Conservation (phyloP, 805 yeast species). For the Kregervanrija fluxuum region DNA sequence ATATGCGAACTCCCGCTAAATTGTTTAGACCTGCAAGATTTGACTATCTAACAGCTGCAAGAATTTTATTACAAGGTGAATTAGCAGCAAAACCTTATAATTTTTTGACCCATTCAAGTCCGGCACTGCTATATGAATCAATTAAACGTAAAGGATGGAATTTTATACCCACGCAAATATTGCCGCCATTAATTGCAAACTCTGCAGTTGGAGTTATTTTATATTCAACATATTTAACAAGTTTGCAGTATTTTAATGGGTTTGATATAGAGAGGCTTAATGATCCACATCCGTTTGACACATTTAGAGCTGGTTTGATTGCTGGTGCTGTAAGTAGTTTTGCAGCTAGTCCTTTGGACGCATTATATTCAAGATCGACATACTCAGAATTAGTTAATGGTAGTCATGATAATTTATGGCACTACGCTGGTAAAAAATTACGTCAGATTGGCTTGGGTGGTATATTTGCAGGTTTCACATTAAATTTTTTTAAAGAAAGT, state of each 20-base stretch:
- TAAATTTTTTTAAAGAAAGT: slow-evolving; percentile 70
- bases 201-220: slow-evolving; percentile 83
- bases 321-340: slow-evolving; percentile 88
- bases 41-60: slow-evolving; percentile 69
- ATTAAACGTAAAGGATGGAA: slow-evolving; percentile 62
- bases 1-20: slow-evolving; percentile 76
- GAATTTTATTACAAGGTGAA: slow-evolving; percentile 43
- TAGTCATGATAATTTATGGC: slow-evolving; percentile 63
- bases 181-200: slow-evolving; percentile 86
- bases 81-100: slow-evolving; percentile 42
- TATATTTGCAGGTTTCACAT: slow-evolving; percentile 83
- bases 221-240: slow-evolving; percentile 71
- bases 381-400: slow-evolving; percentile 68
- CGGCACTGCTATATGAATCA: slow-evolving; percentile 68
- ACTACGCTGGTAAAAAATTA: slow-evolving; percentile 62
- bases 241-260: slow-evolving; percentile 34
- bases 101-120: slow-evolving; percentile 64
- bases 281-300: slow-evolving; percentile 39
- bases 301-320: slow-evolving; percentile 71
- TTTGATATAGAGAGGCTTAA: slow-evolving; percentile 13
- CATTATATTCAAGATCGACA: slow-evolving; percentile 74
- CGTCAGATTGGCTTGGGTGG: slow-evolving; percentile 72
- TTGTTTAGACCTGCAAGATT: slow-evolving; percentile 85
- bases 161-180: slow-evolving; percentile 73
- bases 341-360: slow-evolving; percentile 91